Evolutionary conservation across 371 early-diverging fungal species (phyloP), one percentile per base, ranked within the genome.

Genomic region (Dentiscutata heterogama): DNA sequence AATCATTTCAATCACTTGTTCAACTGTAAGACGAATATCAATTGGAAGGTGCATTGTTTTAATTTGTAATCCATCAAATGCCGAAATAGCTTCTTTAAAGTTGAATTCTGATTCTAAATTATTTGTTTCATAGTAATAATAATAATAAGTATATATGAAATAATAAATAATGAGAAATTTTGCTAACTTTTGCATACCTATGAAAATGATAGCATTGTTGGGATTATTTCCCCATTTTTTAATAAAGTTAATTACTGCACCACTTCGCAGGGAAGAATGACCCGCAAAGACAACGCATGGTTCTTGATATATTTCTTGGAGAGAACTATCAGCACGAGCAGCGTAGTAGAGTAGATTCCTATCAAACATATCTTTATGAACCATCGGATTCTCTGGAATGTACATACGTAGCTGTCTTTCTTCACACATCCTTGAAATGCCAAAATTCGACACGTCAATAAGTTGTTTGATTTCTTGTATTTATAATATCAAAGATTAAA

Each of bases 271-370:
- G 22, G 86, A 86, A 0, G 89, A 85, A 78, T 94, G 91, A 0
- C 93, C 91, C 6, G 92, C 88, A 83, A 94, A 93, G 1, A 93
- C 92, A 53, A 94, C 88, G 73, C 92, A 92, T 2, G 94, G 94
- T 61, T 90, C 86, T 31, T 88, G 86, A 29, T 88, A 82, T 20
- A 80, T 82, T 27, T 84, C 79, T 25, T 84, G 80, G 16, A 89
- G 86, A 16, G 86, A 87, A 39, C 87, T 84, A 22, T 84, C 86
- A 27, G 89, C 83, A 73, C 84, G 83, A 53, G 84, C 77, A 60
- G 88, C 85, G 61, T 87, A 86, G 56, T 87, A 84, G 5, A 89
- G 87, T 31, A 82, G 50, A 2, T 88, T 86, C 39, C 89, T 84
- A 39, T 86, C 87, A 83, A 92, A 78, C 53, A 93, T 80, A 60